phyloP scores from a whole-genome alignment of 164 flowering plant genomes.

The Macadamia integrifolia region DNA sequence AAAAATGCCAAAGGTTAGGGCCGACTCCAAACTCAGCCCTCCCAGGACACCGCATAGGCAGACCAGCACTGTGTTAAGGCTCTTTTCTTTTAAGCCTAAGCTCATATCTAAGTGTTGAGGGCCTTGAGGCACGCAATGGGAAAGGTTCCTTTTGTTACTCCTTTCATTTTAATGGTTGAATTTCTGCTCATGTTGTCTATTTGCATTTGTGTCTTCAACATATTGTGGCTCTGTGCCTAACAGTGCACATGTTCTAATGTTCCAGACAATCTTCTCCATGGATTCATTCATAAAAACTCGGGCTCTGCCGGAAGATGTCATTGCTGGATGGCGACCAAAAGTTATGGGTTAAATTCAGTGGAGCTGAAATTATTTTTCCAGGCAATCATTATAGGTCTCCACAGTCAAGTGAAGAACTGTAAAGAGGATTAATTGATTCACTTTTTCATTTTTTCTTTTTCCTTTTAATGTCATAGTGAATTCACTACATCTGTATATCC shows the following conservation, averaged over 20 bases:
- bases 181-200: neutral
- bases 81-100: neutral
- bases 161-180: neutral
- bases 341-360: constrained; percentile 42
- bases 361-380: neutral
- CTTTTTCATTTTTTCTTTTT: too few species aligned
- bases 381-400: neutral
- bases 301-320: constrained; percentile 66
- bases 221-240: neutral
- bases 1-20: too few species aligned
- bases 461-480: too few species aligned
- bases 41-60: too few species aligned
- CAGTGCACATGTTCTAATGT: neutral
- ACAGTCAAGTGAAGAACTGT: too few species aligned
- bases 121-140: neutral
- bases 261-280: constrained; percentile 63
- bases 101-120: neutral
- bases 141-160: neutral
- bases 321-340: constrained; percentile 93
- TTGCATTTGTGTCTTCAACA: too few species aligned
- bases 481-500: too few species aligned
- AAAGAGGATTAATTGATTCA: too few species aligned
- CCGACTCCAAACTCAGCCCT: too few species aligned
- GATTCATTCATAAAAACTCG: constrained; percentile 75
- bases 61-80: too few species aligned